phyloP scores from a whole-genome alignment of 2,329 filamentous ascomycete genomes.

The Hypocrella siamensis region DNA sequence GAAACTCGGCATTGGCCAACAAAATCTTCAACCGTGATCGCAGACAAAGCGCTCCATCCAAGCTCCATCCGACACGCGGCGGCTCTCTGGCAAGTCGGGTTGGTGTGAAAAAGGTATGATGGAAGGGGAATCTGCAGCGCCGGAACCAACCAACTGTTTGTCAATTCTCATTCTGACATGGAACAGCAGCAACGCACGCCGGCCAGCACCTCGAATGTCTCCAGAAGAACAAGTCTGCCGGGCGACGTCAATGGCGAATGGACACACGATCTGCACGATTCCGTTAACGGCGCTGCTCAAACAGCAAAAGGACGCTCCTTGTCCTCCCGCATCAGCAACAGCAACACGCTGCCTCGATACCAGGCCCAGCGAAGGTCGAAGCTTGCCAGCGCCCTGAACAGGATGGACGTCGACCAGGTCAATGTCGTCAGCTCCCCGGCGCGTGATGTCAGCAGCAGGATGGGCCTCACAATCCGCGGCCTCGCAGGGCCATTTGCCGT shows the following conservation, averaged over 20 bases:
- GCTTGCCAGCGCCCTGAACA: slow-evolving; percentile 29
- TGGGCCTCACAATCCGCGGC: slow-evolving; percentile 57
- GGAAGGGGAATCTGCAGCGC: too few species aligned
- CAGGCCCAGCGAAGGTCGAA: slow-evolving; percentile 16
- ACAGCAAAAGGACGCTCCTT: too few species aligned
- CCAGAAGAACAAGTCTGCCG: slow-evolving; percentile 18
- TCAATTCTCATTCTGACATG: not conserved
- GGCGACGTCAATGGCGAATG: slow-evolving; percentile 51
- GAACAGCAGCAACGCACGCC: slow-evolving; percentile 12
- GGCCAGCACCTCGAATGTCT: slow-evolving; percentile 8
- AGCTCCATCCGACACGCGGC: slow-evolving; percentile 26
- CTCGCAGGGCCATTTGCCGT: slow-evolving; percentile 56
- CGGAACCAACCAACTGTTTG: too few species aligned
- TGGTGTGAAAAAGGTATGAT: slow-evolving; percentile 52
- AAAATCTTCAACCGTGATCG: slow-evolving; percentile 53
- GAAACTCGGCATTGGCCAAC: slow-evolving; percentile 55
- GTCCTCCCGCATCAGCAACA: slow-evolving; percentile 26
- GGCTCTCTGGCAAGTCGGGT: slow-evolving; percentile 55
- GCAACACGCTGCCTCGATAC: slow-evolving; percentile 6
- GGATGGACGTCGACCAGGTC: slow-evolving; percentile 23
- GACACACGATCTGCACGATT: slow-evolving; percentile 52
- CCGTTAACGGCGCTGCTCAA: slow-evolving; percentile 24
- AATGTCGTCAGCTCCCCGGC: slow-evolving; percentile 12
- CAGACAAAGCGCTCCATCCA: slow-evolving; percentile 37
- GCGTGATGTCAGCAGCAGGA: slow-evolving; percentile 4